Evolutionary conservation across 73 alveolate genomes (phyloP).

Genomic region (Paramecium primaurelia): DNA sequence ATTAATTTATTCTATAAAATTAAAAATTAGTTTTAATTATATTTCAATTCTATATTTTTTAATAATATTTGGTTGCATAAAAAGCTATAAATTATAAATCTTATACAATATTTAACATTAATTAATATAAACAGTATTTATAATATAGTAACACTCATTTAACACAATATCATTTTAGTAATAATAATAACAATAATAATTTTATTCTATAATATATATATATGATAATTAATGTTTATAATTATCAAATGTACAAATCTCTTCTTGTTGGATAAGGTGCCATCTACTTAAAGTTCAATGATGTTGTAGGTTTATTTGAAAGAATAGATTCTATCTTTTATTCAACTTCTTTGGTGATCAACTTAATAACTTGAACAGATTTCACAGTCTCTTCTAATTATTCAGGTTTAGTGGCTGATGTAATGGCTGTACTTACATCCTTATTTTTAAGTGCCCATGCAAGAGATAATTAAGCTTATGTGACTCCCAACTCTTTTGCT

Average conservation of each 20-base stretch:
- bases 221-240: not conserved
- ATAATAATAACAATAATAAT: not conserved
- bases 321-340: conserved; percentile 69
- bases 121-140: too few relatives aligned
- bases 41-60: too few relatives aligned
- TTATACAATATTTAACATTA: too few relatives aligned
- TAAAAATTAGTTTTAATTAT: too few relatives aligned
- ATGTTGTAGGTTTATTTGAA: conserved; percentile 66
- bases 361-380: conserved; percentile 72
- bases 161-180: not conserved
- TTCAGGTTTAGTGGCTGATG: conserved; percentile 80
- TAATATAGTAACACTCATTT: too few relatives aligned
- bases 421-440: conserved; percentile 84
- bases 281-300: conserved; percentile 53
- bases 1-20: too few relatives aligned
- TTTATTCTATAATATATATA: not conserved
- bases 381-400: conserved; percentile 84
- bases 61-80: too few relatives aligned
- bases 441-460: conserved; percentile 87
- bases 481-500: conserved; percentile 70
- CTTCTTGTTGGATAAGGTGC: conserved; percentile 68
- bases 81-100: too few relatives aligned
- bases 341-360: conserved; percentile 73
- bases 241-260: not conserved
- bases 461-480: conserved; percentile 83